A percentile compares a stretch with the other conserved stretches of the same genome.
Conservation (phyloP, 23 red algal genomes). For the Gracilariopsis chorda region DNA sequence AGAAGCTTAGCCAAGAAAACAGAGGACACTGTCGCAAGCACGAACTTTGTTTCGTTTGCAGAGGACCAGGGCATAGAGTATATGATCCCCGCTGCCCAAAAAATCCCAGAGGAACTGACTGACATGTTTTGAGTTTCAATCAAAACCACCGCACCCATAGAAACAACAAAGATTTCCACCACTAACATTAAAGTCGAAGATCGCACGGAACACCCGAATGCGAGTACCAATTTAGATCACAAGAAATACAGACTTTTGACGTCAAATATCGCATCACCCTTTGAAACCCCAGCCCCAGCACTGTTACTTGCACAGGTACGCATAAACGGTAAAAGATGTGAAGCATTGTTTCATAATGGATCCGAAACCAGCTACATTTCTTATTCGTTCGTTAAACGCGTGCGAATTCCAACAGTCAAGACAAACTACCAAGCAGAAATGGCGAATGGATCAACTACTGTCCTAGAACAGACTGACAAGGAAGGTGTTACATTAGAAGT, state of each 20-base stretch:
- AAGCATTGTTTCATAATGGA: neutral
- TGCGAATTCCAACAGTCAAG: neutral
- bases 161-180: too few relatives aligned
- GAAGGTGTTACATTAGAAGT: neutral
- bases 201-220: too few relatives aligned
- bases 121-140: too few relatives aligned
- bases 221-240: too few relatives aligned
- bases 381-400: neutral
- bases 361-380: neutral
- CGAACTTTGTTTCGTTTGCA: neutral
- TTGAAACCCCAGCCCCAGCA: neutral
- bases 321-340: neutral
- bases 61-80: neutral
- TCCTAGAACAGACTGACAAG: neutral
- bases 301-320: neutral
- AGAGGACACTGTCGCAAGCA: neutral
- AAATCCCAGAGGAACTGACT: constrained; percentile 24
- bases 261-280: neutral
- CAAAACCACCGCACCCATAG: too few relatives aligned
- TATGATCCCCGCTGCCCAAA: neutral
- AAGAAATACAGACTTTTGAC: neutral
- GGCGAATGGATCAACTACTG: neutral
- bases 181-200: too few relatives aligned
- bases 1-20: neutral
- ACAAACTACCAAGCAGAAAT: neutral